Conservation (phyloP, 805 yeast genomes). For the Yamadazyma nakazawae region DNA sequence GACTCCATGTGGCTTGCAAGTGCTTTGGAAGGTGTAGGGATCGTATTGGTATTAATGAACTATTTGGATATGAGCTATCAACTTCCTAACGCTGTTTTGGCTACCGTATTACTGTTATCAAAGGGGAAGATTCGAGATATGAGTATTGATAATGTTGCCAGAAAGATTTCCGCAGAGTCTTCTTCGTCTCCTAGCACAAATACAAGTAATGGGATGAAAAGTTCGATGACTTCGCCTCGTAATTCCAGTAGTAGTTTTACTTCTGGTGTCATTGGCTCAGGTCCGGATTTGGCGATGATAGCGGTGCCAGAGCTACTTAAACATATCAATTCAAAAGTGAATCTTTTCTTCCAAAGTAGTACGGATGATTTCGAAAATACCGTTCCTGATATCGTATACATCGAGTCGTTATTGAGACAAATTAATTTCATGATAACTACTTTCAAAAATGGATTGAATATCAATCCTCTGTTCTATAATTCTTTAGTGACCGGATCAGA, state of each 20-base stretch:
- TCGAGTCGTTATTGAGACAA: constrained; percentile 66
- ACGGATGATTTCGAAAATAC: constrained; percentile 61
- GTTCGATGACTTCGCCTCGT: constrained; percentile 28
- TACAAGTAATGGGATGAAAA: neutral
- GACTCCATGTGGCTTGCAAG: constrained; percentile 89
- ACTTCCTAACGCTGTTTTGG: constrained; percentile 38
- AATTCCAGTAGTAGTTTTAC: constrained; percentile 26
- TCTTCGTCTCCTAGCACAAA: constrained; percentile 4
- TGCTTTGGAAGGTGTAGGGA: constrained; percentile 77
- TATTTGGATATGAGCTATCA: constrained; percentile 53
- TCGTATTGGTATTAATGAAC: constrained; percentile 59
- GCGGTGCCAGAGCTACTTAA: constrained; percentile 33
- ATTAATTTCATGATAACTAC: constrained; percentile 57
- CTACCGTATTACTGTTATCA: constrained; percentile 30
- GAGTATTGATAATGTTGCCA: constrained; percentile 26
- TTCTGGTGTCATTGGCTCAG: constrained; percentile 6
- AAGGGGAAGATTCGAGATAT: constrained; percentile 21
- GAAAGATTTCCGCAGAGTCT: constrained; percentile 41
- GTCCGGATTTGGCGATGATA: constrained; percentile 25
- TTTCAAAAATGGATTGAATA: constrained; percentile 45
- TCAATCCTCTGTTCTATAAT: constrained; percentile 40
- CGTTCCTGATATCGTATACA: constrained; percentile 77
- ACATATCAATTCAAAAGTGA: constrained; percentile 24
- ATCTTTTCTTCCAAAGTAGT: constrained; percentile 40
- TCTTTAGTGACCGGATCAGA: constrained; percentile 33